Percentiles rank a stretch among this genome's conserved stretches.
phyloP scores from a whole-genome alignment of 2,329 filamentous ascomycete genomes.

The Ophiostoma quercus region DNA sequence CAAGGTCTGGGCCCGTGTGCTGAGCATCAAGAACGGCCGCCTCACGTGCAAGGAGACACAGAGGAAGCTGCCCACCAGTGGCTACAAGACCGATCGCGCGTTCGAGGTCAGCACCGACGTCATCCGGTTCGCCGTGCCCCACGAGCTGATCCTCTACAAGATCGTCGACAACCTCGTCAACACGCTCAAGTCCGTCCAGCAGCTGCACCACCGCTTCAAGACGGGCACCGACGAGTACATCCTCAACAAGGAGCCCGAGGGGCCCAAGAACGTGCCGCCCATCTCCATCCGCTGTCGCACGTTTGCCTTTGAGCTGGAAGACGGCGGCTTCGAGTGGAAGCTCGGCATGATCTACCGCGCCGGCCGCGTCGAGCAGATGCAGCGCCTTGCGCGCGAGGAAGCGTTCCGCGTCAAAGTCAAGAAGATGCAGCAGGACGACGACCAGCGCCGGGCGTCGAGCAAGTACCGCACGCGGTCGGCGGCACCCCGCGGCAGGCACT shows the following conservation, averaged over 20 bases:
- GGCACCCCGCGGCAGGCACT: background rate
- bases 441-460: slow-evolving; percentile 45
- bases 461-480: slow-evolving; percentile 50
- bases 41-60: slow-evolving; percentile 66
- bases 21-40: slow-evolving; percentile 76
- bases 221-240: slow-evolving; percentile 86
- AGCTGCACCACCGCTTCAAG: slow-evolving; percentile 88
- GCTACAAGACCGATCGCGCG: slow-evolving; percentile 66
- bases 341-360: slow-evolving; percentile 88
- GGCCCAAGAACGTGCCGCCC: slow-evolving; percentile 79
- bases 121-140: slow-evolving; percentile 80
- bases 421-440: slow-evolving; percentile 69
- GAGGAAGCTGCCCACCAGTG: slow-evolving; percentile 54
- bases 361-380: slow-evolving; percentile 82
- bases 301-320: slow-evolving; percentile 86
- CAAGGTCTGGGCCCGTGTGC: slow-evolving; percentile 76
- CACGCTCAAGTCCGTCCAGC: slow-evolving; percentile 76
- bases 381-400: slow-evolving; percentile 82
- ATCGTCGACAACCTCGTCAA: slow-evolving; percentile 94
- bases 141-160: slow-evolving; percentile 82
- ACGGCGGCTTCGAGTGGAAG: slow-evolving; percentile 97
- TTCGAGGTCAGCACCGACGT: slow-evolving; percentile 82
- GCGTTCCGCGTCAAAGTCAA: slow-evolving; percentile 85
- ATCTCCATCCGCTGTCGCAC: slow-evolving; percentile 76
- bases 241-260: slow-evolving; percentile 76